Percentiles rank a stretch among this genome's conserved stretches.
Evolutionary conservation across 1,139 yeast species (phyloP).

Genomic region (Candida neerlandica): DNA sequence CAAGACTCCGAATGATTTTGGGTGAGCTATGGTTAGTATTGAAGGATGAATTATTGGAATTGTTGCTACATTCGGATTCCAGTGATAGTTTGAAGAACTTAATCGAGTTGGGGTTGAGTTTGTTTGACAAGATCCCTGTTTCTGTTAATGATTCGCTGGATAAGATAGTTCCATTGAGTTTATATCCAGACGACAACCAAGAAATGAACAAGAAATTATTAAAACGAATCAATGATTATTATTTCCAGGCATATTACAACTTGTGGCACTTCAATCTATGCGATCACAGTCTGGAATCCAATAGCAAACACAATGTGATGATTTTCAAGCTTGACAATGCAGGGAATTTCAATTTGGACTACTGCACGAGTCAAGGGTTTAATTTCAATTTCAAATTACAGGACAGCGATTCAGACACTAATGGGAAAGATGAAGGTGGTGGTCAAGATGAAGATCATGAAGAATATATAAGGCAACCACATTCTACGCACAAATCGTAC

Average conservation of each 20-base stretch:
- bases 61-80: constrained; percentile 31
- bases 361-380: constrained; percentile 37
- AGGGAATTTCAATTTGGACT: constrained; percentile 32
- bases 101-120: constrained; percentile 54
- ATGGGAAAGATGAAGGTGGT: constrained; percentile 7
- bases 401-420: constrained; percentile 2
- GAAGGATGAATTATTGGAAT: constrained; percentile 49
- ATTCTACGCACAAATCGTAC: constrained; percentile 4
- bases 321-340: constrained; percentile 25
- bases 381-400: constrained; percentile 30
- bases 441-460: constrained; percentile 8
- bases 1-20: constrained; percentile 62
- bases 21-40: constrained; percentile 68
- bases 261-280: constrained; percentile 80
- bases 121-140: constrained; percentile 66
- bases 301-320: constrained; percentile 28
- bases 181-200: constrained; percentile 23
- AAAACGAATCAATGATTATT: constrained; percentile 52
- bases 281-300: constrained; percentile 38
- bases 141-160: constrained; percentile 37
- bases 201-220: constrained; percentile 26
- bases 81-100: constrained; percentile 17
- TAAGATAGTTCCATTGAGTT: constrained; percentile 45
- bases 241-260: constrained; percentile 66
- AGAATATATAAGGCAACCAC: constrained; percentile 11